These are phyloP conservation scores for Fraxinus platypoda DNA, from an alignment of 305 asterid genomes.

Conservation along the genomic window DNA sequence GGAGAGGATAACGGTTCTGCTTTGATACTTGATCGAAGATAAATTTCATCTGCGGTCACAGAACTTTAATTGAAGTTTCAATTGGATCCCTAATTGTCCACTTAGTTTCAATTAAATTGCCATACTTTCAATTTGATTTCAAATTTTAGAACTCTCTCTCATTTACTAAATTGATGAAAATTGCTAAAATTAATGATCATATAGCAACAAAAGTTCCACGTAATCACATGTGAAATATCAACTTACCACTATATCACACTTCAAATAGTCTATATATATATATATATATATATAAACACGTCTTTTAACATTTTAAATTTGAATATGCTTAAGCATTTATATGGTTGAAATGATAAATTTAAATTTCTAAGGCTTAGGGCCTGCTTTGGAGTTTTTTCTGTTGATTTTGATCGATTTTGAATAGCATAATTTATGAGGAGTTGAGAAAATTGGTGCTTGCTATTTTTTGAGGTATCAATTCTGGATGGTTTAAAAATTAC, in stretches of 20 bases:
- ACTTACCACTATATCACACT: background rate
- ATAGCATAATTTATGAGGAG: background rate
- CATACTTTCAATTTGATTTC: background rate
- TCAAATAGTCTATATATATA: too few species aligned
- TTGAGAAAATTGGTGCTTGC: too few species aligned
- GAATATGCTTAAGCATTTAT: too few species aligned
- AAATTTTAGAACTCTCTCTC: background rate
- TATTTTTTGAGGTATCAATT: background rate
- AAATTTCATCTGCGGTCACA: background rate
- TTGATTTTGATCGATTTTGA: background rate
- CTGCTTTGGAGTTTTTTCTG: background rate
- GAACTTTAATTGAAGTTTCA: background rate
- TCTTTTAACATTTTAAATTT: background rate
- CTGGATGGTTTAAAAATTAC: background rate
- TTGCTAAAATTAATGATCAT: background rate
- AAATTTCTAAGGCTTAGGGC: background rate
- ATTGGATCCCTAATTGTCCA: background rate
- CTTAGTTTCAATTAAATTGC: background rate
- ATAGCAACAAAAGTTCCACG: background rate
- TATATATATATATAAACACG: too few species aligned
- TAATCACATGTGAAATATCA: background rate
- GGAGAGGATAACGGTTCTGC: constrained; percentile 57
- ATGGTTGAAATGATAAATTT: background rate
- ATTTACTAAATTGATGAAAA: too few species aligned
- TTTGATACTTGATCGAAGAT: constrained; percentile 19